phyloP scores from a whole-genome alignment of 805 yeast genomes.

The Scheffersomyces lignosus region DNA sequence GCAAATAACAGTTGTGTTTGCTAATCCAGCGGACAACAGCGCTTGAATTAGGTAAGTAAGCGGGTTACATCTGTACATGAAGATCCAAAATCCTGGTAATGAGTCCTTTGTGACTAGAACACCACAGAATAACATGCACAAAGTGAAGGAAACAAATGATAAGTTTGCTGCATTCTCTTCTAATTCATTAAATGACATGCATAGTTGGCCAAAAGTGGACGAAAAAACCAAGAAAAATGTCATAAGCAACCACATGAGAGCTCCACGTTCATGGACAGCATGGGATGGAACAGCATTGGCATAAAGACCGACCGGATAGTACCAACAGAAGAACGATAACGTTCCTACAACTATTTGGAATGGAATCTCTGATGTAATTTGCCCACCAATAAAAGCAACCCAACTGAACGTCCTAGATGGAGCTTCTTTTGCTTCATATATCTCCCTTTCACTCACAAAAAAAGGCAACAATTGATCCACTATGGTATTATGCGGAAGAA shows the following conservation, averaged over 20 bases:
- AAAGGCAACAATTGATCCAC: constrained; percentile 60
- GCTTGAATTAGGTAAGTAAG: constrained; percentile 66
- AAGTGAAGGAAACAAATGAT: constrained; percentile 17
- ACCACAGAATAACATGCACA: constrained; percentile 24
- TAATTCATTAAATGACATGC: constrained; percentile 15
- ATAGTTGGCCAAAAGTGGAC: constrained; percentile 19
- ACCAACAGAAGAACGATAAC: constrained; percentile 42
- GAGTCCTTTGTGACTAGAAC: constrained; percentile 16
- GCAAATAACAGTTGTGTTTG: constrained; percentile 37
- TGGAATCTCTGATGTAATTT: constrained; percentile 62
- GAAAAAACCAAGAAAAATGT: constrained; percentile 14
- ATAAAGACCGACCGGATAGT: constrained; percentile 49
- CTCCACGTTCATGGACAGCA: constrained; percentile 30
- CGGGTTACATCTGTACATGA: constrained; percentile 71
- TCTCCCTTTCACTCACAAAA: constrained; percentile 52
- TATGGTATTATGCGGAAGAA: constrained; percentile 52
- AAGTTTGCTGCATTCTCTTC: constrained; percentile 21
- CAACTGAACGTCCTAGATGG: constrained; percentile 69
- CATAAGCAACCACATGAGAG: constrained; percentile 30
- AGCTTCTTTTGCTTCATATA: constrained; percentile 69
- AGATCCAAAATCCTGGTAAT: constrained; percentile 46
- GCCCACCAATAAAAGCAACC: constrained; percentile 59
- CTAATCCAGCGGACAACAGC: constrained; percentile 31
- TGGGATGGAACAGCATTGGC: constrained; percentile 10
- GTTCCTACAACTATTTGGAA: constrained; percentile 58